A percentile compares a stretch with the other conserved stretches of the same genome.
These are phyloP conservation scores for Ogataea pini DNA, from an alignment of 805 yeast genomes.

Conservation along the genomic window DNA sequence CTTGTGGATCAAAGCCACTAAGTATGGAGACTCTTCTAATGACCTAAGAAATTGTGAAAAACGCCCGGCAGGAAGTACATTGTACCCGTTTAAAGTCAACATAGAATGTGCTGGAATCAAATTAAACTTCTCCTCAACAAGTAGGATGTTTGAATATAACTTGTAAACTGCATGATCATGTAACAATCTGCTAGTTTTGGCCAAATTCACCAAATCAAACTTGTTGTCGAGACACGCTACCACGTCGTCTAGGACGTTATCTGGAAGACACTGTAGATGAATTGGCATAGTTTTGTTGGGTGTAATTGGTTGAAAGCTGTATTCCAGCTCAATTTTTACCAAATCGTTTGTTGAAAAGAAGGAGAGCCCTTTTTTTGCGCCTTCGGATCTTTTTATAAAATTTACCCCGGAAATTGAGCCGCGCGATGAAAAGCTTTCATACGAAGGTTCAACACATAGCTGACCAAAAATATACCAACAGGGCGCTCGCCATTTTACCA, in stretches of 20 bases:
- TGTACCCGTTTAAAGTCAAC: constrained; percentile 1
- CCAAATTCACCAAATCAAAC: constrained; percentile 16
- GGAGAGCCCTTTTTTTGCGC: not conserved
- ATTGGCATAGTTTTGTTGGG: not conserved
- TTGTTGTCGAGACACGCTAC: constrained; percentile 7
- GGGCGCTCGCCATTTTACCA: not conserved
- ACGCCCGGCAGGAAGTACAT: constrained; percentile 8
- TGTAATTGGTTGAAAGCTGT: no score
- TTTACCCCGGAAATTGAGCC: constrained; percentile 7
- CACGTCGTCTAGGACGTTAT: constrained; percentile 17
- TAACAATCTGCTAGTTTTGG: constrained; percentile 10
- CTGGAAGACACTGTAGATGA: constrained; percentile 11
- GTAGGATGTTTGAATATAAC: constrained; percentile 18
- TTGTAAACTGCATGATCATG: constrained; percentile 11
- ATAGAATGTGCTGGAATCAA: constrained; percentile 1
- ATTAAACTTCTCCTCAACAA: constrained; percentile 15
- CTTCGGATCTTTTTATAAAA: not conserved
- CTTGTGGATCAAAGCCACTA: constrained; percentile 17
- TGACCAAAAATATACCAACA: not conserved
- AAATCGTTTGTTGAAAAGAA: not conserved
- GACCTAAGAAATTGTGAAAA: constrained; percentile 11
- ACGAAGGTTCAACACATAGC: not conserved
- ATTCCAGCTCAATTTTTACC: no score
- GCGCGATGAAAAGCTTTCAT: not conserved
- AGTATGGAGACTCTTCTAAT: not conserved